Evolutionary conservation across 2,329 filamentous ascomycete genomes (phyloP), one percentile per base, ranked within the genome.

Genomic region (Exophiala oligosperma): DNA sequence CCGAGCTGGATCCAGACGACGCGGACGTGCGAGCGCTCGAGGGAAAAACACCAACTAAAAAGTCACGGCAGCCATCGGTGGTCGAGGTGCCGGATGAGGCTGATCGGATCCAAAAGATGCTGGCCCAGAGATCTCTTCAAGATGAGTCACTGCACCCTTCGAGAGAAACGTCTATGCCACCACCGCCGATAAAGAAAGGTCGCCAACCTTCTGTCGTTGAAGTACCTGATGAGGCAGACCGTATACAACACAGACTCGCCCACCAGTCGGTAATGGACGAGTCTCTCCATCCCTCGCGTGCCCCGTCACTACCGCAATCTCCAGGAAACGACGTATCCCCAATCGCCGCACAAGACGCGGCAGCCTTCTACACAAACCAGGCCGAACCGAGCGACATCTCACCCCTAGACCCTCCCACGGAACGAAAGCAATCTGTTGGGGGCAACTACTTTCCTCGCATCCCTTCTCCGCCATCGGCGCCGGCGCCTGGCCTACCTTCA

Each of bases 21-120:
- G 82, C 85, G 1, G 86, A 89, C 51, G 83, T 89, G 1, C 81
- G 83, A 67, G 74, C 77, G 43, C 74, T 86, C 51, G 78, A 73
- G 49, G 73, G 74, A 35, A 60, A 71, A 70, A 12, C 79, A 78
- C 17, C 17, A 17, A 17, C 17, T 17, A 4, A 76, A 81, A 35
- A 84, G 61, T 60, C 68, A 52, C 63, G 69, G 61, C 77, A 84
- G 62, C 76, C 84, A 0, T 81, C 81, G 1, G 84, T 87, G 8
- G 84, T 88, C 67, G 83, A 85, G 37, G 79, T 79, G 0, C 79
- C 81, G 3, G 83, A 87, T 59, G 84, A 85, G 49, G 76, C 79
- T 38, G 76, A 81, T n/a, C 76, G 77, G 44, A 74, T 80, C 28
- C 73, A 77, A 53, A 68, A 70, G 55, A 71, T 66, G 37, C 69